Evolutionary conservation across 148 eudicot species (phyloP).

Genomic region (Diospyros lotus): DNA sequence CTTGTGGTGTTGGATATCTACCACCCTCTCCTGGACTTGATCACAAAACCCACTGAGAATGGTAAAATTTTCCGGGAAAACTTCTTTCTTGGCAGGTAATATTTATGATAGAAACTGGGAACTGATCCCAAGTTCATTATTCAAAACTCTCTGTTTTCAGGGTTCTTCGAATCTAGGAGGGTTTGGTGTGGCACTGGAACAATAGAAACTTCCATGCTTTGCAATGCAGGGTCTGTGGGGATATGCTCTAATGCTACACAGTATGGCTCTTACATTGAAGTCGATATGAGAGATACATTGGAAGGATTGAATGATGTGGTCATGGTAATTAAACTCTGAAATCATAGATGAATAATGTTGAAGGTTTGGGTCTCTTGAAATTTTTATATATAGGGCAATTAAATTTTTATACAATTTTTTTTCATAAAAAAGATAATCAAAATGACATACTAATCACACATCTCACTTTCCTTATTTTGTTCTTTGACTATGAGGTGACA

Average conservation of each 20-base stretch:
- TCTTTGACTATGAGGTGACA: no score
- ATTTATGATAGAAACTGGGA: background rate
- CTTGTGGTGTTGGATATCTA: constrained; percentile 68
- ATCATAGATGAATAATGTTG: no score
- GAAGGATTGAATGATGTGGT: no score
- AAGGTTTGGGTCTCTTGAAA: no score
- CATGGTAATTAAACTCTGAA: no score
- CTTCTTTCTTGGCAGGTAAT: no score
- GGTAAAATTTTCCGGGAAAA: constrained; percentile 26
- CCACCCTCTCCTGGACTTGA: constrained; percentile 52
- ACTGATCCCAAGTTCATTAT: background rate
- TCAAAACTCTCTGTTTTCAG: constrained; percentile 19
- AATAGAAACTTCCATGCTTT: constrained; percentile 68
- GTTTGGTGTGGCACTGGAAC: constrained; percentile 85
- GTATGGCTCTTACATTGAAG: constrained; percentile 36
- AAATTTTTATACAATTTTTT: no score
- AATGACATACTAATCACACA: no score
- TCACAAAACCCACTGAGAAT: constrained; percentile 37
- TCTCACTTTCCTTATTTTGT: no score
- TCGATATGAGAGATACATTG: no score
- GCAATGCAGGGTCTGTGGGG: constrained; percentile 62
- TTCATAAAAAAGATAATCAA: no score
- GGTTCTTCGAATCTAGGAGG: constrained; percentile 71
- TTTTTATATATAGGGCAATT: no score
- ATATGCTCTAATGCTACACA: constrained; percentile 79